A percentile compares a stretch with the other conserved stretches of the same genome.
phyloP scores from a whole-genome alignment of 768 basidiomycete species.

The Tulasnella sp. region DNA sequence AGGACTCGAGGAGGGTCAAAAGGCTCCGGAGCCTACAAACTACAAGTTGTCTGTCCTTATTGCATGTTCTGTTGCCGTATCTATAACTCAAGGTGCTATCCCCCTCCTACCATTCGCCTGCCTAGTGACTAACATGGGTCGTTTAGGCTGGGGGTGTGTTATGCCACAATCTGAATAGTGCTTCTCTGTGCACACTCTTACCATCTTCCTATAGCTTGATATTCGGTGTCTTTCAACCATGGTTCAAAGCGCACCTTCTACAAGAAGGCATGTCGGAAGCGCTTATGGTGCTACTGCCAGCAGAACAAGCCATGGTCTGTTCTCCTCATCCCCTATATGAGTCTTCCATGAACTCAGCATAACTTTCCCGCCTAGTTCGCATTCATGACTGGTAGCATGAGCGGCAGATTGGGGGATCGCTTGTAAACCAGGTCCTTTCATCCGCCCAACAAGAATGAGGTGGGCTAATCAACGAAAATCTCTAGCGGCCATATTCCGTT shows the following conservation, averaged over 20 bases:
- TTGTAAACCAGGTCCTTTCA: slow-evolving; percentile 16
- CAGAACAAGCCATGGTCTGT: slow-evolving; percentile 8
- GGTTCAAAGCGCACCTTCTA: slow-evolving; percentile 7
- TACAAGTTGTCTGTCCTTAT: slow-evolving; percentile 1
- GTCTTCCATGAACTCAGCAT: background rate
- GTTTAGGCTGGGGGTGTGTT: slow-evolving; percentile 11
- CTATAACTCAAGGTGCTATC: slow-evolving; percentile 1
- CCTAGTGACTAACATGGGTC: background rate
- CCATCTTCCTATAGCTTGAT: slow-evolving; percentile 1
- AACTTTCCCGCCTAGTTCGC: background rate
- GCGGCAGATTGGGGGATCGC: slow-evolving; percentile 18
- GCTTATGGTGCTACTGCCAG: slow-evolving; percentile 5
- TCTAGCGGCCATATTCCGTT: slow-evolving; percentile 16
- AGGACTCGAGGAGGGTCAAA: background rate
- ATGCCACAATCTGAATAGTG: background rate
- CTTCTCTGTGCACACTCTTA: background rate
- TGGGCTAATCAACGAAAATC: too few relatives aligned
- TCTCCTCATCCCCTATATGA: background rate
- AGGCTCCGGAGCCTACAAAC: background rate
- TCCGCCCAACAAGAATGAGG: too few relatives aligned
- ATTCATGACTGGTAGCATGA: slow-evolving; percentile 13
- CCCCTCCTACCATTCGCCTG: background rate
- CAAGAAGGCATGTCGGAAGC: slow-evolving; percentile 5
- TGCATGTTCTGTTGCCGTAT: slow-evolving; percentile 1
- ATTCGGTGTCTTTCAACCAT: slow-evolving; percentile 11